Percentiles rank a stretch among this genome's conserved stretches.
Evolutionary conservation across 2,329 filamentous ascomycete species (phyloP).

Genomic region (Calcarisporium arbuscula): DNA sequence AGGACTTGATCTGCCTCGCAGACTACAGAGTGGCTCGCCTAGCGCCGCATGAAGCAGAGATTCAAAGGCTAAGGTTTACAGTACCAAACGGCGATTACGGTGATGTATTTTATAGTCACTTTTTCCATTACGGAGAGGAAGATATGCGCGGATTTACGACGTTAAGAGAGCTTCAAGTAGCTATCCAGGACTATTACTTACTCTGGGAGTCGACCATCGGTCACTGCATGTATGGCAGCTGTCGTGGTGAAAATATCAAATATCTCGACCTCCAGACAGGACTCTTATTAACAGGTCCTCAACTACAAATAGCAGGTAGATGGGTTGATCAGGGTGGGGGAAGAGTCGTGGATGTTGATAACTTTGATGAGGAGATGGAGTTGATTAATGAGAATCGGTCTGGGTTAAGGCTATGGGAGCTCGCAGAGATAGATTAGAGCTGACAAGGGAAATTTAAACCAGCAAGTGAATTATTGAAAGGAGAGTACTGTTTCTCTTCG

Average conservation of each 20-base stretch:
- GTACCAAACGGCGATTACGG: neutral
- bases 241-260: conserved; percentile 9
- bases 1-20: conserved; percentile 11
- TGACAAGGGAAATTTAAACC: too few species aligned
- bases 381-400: conserved; percentile 1
- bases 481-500: too few species aligned
- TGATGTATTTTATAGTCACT: conserved; percentile 3
- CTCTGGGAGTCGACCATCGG: conserved; percentile 3
- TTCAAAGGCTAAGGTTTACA: conserved; percentile 11
- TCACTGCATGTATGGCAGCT: conserved; percentile 4
- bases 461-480: too few species aligned
- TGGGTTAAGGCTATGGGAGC: neutral
- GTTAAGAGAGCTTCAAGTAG: conserved; percentile 9
- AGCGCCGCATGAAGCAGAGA: conserved; percentile 7
- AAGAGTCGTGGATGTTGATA: conserved; percentile 7
- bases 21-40: conserved; percentile 1
- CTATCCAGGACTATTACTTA: conserved; percentile 2
- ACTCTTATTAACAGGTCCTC: conserved; percentile 7
- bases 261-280: conserved; percentile 9
- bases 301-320: conserved; percentile 4
- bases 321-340: conserved; percentile 3
- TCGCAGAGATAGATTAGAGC: conserved; percentile 1
- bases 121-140: conserved; percentile 4
- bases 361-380: conserved; percentile 6
- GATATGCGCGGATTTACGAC: conserved; percentile 7